Conservation (phyloP, 345 rosid species). For the Citrus sinensis region DVS_A1.0 CM039161.1:22609001-22609500, state of each 20-base stretch:
- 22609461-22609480: conserved; percentile 15
- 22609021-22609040: background rate
- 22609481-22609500: background rate
- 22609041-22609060: background rate
- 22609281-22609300: conserved; percentile 85
- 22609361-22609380: conserved; percentile 60
- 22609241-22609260: background rate
- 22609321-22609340: conserved; percentile 92
- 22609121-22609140: background rate
- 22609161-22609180: background rate
- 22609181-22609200: background rate
- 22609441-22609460: conserved; percentile 7
- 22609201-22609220: background rate
- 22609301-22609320: conserved; percentile 86
- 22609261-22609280: background rate
- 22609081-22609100: background rate
- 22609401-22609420: conserved; percentile 76
- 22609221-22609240: background rate
- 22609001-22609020: background rate
- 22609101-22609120: background rate
- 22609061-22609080: background rate
- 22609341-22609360: conserved; percentile 85
- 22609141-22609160: background rate
- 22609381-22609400: conserved; percentile 66
- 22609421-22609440: conserved; percentile 69